phyloP scores from a whole-genome alignment of 164 flowering plant species.

The Tinospora cordifolia region DNA sequence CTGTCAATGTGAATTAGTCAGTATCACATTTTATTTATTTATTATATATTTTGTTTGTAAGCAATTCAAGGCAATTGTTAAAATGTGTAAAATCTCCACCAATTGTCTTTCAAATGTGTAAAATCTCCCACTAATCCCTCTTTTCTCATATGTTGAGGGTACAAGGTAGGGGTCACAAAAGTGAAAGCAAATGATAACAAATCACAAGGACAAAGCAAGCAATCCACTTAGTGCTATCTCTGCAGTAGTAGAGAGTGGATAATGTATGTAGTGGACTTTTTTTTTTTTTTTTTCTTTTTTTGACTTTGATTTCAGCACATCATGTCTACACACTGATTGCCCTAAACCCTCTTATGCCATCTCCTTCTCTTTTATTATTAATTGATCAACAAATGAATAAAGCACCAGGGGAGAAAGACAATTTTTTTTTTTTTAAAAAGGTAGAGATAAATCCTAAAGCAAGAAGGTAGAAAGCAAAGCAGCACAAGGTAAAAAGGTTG shows the following conservation, averaged over 20 bases:
- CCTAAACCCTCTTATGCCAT: slow-evolving; percentile 3
- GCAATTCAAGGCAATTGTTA: too few relatives aligned
- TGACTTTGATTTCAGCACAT: slow-evolving; percentile 1
- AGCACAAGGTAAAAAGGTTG: not conserved
- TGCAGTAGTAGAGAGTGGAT: not conserved
- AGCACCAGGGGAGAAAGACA: not conserved
- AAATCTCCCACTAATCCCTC: too few relatives aligned
- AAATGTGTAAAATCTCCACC: too few relatives aligned
- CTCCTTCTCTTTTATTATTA: not conserved
- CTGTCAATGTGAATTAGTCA: too few relatives aligned
- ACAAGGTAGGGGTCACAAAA: not conserved
- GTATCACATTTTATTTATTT: too few relatives aligned
- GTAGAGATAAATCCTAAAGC: not conserved
- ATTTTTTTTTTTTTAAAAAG: too few relatives aligned
- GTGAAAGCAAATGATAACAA: not conserved
- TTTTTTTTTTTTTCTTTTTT: not conserved
- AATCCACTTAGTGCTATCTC: not conserved
- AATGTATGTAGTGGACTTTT: not conserved
- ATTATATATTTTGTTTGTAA: too few relatives aligned
- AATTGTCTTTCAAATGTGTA: too few relatives aligned
- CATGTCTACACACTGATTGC: not conserved
- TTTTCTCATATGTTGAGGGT: not conserved
- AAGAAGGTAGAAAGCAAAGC: not conserved
- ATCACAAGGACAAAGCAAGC: not conserved
- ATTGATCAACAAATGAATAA: not conserved